Conservation (phyloP, 1,284 basidiomycete genomes). For the Leccinum solheimii region DNA sequence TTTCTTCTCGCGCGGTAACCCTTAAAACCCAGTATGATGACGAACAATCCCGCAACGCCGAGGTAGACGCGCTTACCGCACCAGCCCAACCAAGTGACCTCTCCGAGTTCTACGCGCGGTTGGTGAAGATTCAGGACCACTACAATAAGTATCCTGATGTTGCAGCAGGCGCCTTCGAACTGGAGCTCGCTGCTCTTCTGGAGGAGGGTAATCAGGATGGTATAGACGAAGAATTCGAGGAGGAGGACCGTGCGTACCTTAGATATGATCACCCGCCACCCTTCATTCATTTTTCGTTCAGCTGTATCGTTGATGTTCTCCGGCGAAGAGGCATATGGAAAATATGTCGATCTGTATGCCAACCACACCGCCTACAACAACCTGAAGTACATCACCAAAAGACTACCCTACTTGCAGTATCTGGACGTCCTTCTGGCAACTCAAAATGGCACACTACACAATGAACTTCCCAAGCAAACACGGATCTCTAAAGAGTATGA, state of each 20-base stretch:
- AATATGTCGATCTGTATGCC: constrained; percentile 91
- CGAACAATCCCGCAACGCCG: constrained; percentile 60
- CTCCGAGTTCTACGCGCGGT: constrained; percentile 91
- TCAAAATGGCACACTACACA: constrained; percentile 59
- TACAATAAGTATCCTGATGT: constrained; percentile 93
- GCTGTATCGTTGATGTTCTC: constrained; percentile 89
- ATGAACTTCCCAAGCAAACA: constrained; percentile 73
- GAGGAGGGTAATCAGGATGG: constrained; percentile 71
- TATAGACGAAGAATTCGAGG: constrained; percentile 69
- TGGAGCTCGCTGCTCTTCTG: constrained; percentile 78
- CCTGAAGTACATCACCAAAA: constrained; percentile 77
- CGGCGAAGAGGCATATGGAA: constrained; percentile 94
- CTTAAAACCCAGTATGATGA: constrained; percentile 77
- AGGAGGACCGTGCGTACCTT: constrained; percentile 73
- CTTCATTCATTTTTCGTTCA: constrained; percentile 37
- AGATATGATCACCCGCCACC: background rate
- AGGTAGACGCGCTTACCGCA: constrained; percentile 62
- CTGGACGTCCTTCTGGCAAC: constrained; percentile 76
- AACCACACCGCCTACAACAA: constrained; percentile 92
- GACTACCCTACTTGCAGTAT: constrained; percentile 88
- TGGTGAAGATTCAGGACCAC: constrained; percentile 94
- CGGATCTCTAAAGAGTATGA: constrained; percentile 79
- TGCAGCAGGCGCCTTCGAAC: constrained; percentile 75
- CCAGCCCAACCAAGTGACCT: constrained; percentile 70
- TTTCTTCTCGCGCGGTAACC: constrained; percentile 66